A percentile compares a stretch with the other conserved stretches of the same genome.
These are phyloP conservation scores for Ogataea nonfermentans DNA, from an alignment of 805 yeast genomes.

Conservation along the genomic window DNA sequence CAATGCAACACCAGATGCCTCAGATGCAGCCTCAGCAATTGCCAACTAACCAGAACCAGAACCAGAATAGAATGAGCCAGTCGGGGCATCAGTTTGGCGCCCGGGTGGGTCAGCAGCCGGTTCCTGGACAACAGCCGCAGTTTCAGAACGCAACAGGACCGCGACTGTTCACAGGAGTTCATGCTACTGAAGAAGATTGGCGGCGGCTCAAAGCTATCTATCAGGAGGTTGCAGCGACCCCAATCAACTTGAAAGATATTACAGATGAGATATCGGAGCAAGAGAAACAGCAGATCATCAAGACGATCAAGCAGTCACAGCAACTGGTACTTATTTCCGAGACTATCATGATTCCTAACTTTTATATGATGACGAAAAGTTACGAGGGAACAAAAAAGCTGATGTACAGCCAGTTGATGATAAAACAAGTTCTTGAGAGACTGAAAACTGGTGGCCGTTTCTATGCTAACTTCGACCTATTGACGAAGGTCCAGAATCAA, in stretches of 20 bases:
- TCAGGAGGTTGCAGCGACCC: slow-evolving; percentile 66
- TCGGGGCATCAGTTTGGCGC: slow-evolving; percentile 19
- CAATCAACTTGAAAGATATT: slow-evolving; percentile 64
- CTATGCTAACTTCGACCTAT: slow-evolving; percentile 68
- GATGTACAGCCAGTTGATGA: slow-evolving; percentile 75
- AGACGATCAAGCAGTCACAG: slow-evolving; percentile 51
- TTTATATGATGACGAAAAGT: slow-evolving; percentile 72
- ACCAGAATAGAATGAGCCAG: slow-evolving; percentile 14
- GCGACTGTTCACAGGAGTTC: slow-evolving; percentile 33
- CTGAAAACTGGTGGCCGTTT: slow-evolving; percentile 49
- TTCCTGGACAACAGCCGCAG: slow-evolving; percentile 16
- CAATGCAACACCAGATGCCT: slow-evolving; percentile 16
- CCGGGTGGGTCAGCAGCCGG: slow-evolving; percentile 9
- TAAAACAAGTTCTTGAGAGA: slow-evolving; percentile 70
- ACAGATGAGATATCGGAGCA: slow-evolving; percentile 58
- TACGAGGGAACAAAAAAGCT: slow-evolving; percentile 73
- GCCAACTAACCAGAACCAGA: slow-evolving; percentile 35
- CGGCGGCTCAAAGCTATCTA: slow-evolving; percentile 58
- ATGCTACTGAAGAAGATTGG: slow-evolving; percentile 60
- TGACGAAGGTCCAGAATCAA: slow-evolving; percentile 68
- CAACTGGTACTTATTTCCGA: slow-evolving; percentile 69
- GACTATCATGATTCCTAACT: slow-evolving; percentile 67
- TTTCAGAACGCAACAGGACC: slow-evolving; percentile 21
- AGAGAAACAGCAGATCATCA: slow-evolving; percentile 61
- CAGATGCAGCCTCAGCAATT: slow-evolving; percentile 27